Evolutionary conservation across 306 rosid genomes (phyloP), one percentile per base, ranked within the genome.

Genomic region (Cyamopsis tetragonoloba): DNA sequence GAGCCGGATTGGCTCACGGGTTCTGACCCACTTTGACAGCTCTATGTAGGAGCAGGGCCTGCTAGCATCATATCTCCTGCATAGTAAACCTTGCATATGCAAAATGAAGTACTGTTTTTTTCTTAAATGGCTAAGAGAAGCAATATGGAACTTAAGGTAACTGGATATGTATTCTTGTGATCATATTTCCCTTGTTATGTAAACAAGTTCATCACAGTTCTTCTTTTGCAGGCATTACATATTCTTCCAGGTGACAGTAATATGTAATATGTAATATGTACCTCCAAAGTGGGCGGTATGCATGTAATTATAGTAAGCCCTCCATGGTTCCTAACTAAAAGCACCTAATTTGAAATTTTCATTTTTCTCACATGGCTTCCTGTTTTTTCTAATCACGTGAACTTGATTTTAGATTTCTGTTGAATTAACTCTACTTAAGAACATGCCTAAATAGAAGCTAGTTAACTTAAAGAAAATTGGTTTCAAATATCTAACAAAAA

Each of bases 81-180:
- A 4, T 48, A 80, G 68, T 18, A 47, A 81, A 85, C 84, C 85
- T 75, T 73, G 14, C 79, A 53, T 73, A 57, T 81, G 78, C 83
- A 30, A 50, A 8, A 4, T 28, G 31, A 51, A 8, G 3, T 1
- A 4, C 37, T 18, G 17, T 24, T 70, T 7, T 42, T 55, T 70
- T 7, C 32, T 55, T 12, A 42, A 50, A 38, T 59, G 26, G 5
- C 37, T 38, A 4, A 32, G 55, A 22, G 56, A 63, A 55, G 27
- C 42, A 61, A 60, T 13, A 46, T 30, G 59, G 27, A 73, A 53
- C 10, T 15, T 3, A 14, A 34, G 74, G 78, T 73, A 43, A 71
- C 49, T 66, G 30, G 8, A 57, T 5, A 27, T 50, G 2, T 28
- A 17, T 58, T 1, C 14, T 57, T 43, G n/a, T n/a, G n/a, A n/a